A percentile compares a stretch with the other conserved stretches of the same genome.
Conservation (phyloP, 352 stramenopile genomes). For the Phytopythium boreale region DNA sequence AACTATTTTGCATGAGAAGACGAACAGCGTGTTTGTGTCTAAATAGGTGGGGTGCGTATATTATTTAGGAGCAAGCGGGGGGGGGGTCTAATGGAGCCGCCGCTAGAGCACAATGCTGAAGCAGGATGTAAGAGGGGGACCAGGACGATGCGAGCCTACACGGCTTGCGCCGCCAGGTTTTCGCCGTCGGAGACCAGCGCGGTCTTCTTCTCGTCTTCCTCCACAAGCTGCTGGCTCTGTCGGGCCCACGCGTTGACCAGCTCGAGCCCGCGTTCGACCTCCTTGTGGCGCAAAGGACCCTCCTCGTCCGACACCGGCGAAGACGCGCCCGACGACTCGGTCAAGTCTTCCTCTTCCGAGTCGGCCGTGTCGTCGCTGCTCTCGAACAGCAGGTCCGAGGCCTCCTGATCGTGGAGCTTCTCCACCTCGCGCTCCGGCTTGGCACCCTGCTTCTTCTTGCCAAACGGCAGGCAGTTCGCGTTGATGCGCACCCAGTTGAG, state of each 20-base stretch:
- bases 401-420: slow-evolving; percentile 23
- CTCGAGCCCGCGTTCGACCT: slow-evolving; percentile 59
- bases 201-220: slow-evolving; percentile 5
- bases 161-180: slow-evolving; percentile 19
- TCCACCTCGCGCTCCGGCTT: slow-evolving; percentile 7
- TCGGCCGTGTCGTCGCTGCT: slow-evolving; percentile 62
- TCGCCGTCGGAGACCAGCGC: slow-evolving; percentile 13
- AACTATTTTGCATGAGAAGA: no score
- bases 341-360: slow-evolving; percentile 48
- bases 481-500: slow-evolving; percentile 77
- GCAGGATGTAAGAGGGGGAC: background rate
- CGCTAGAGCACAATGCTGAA: no score
- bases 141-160: slow-evolving; percentile 16
- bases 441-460: slow-evolving; percentile 22
- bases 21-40: background rate
- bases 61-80: background rate
- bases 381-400: slow-evolving; percentile 54
- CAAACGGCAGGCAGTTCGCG: slow-evolving; percentile 28
- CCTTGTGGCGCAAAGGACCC: slow-evolving; percentile 12
- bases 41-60: slow-evolving; percentile 8
- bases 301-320: slow-evolving; percentile 1
- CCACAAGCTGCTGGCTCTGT: slow-evolving; percentile 23
- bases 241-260: slow-evolving; percentile 68
- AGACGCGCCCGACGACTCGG: slow-evolving; percentile 9
- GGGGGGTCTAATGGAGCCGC: background rate